Evolutionary conservation across 352 stramenopile species (phyloP), one percentile per base, ranked within the genome.

Genomic region (Phytophthora lateralis): DNA sequence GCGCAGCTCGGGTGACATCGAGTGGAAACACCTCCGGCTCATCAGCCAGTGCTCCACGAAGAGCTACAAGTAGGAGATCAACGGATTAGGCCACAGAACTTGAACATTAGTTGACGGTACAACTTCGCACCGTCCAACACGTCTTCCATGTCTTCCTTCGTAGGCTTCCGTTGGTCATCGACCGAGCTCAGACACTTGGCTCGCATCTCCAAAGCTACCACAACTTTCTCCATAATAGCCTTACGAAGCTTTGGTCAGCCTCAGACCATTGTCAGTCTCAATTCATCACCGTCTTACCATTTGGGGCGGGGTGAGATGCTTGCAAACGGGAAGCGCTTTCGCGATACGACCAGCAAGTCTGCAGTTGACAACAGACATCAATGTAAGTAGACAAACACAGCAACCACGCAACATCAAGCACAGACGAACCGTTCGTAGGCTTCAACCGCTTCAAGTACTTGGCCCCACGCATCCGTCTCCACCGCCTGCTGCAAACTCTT

Each of bases 361-460:
- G 32, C 26, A 29, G 3, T 29, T 29, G 35, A 42, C n/a, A n/a
- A 17, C 11, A 43, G 8, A 20, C 15, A 38, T 26, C 14, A 20
- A 38, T 17, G 30, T 64, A 35, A 59, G 26, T 2, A 51, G 12
- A 46, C 27, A 6, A 20, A n/a, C 17, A 66, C 11, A 29, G 37
- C 42, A 30, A 45, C 12, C 26, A 4, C 30, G 4, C n/a, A 15
- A 30, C 34, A 27, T 6, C n/a, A 17, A 48, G 26, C 17, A 20
- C 14, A 7, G 12, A 66, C 68, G 12, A 52, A 91, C 81, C 76
- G 52, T 54, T 91, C 82, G 50, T 91, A 91, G 30, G 78, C 78
- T 50, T 91, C 82, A n/a, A 91, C 80, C 3, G 82, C 80, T 46
- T 91, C 82, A n/a, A 90, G 52, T 32, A 91, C 75, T 54, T 91